Conservation (phyloP, 305 asterid species). For the Striga hermonthica region DNA sequence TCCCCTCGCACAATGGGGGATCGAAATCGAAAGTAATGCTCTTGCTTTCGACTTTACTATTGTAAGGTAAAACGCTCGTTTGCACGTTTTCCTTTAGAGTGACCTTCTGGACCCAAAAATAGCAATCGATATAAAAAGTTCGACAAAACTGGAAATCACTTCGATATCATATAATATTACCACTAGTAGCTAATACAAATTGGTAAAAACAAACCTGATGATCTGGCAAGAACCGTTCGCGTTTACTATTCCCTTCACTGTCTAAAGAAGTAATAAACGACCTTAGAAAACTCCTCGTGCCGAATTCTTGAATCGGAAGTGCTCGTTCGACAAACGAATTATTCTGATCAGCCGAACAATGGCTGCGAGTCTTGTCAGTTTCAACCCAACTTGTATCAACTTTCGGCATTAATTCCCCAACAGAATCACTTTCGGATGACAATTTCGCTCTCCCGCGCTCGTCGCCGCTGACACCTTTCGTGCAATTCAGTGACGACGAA, state of each 20-base stretch:
- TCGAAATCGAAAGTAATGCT: slow-evolving; percentile 1
- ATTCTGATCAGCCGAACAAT: slow-evolving; percentile 32
- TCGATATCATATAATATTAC: background rate
- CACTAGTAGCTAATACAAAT: background rate
- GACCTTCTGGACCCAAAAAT: background rate
- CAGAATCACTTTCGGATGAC: background rate
- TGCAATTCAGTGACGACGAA: no score
- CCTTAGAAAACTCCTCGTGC: slow-evolving; percentile 47
- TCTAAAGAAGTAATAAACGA: slow-evolving; percentile 35
- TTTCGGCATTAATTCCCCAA: background rate
- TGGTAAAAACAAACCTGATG: background rate
- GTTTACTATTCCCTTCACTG: background rate
- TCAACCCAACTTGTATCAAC: background rate
- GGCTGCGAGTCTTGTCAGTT: background rate
- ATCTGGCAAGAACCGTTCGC: background rate
- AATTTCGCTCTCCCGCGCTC: background rate
- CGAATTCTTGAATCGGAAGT: slow-evolving; percentile 46
- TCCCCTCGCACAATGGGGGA: slow-evolving; percentile 10
- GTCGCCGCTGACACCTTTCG: background rate
- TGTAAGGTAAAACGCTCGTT: background rate
- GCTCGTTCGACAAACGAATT: slow-evolving; percentile 38
- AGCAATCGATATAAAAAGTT: background rate
- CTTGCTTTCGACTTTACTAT: background rate
- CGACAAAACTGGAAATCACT: no score
- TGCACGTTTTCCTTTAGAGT: background rate